Base-by-base conservation (phyloP, 1,139 yeast genomes). In the Yamadazyma dushanensis region DNA sequence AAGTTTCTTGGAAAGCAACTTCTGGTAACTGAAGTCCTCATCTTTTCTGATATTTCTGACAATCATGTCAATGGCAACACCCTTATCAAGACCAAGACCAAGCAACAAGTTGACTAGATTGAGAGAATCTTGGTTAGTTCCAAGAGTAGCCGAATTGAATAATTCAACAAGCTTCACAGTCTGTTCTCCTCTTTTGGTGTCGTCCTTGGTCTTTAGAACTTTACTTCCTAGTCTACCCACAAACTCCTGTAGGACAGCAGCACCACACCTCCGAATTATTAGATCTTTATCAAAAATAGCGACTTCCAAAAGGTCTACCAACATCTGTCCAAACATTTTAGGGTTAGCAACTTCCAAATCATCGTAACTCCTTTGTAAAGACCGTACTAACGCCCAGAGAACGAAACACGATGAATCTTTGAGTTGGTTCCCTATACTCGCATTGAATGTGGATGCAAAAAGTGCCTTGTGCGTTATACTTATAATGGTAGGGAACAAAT, bases 391-490 rank as follows among this genome's bases (percentile, higher is more conserved):
- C 2, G 74, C 54, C 76, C 75, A 70, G 7, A 65, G 36, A 3
- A 86, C 77, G 53, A 84, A 90, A 54, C 95, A 85, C 0, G 94
- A 80, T 0, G 97, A 80, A 54, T 90, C 97, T 35, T 95, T 70
- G 2, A 90, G 73, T 46, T 82, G 88, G 2, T 75, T 61, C 0
- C 95, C 95, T 9, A 74, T 53, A 0, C 78, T 65, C 11, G 69
- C 61, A 0, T 78, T 72, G 22, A 31, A 11, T 11, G 17, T 5
- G 4, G 16, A 23, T 5, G 17, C 16, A 32, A 68, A 73, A 5
- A 80, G 55, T 0, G 85, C 74, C 14, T 58, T 49, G 35, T 66
- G 68, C n/a, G 57, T 53, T n/a, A 69, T 44, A 16, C 62, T 51
- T n/a, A 67, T 43, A 5, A 64, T 38, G 0, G 32, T 30, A 0